Percentiles rank a stretch among this genome's conserved stretches.
phyloP scores from a whole-genome alignment of 495 filamentous ascomycete genomes.

The Tricharina praecox region DNA sequence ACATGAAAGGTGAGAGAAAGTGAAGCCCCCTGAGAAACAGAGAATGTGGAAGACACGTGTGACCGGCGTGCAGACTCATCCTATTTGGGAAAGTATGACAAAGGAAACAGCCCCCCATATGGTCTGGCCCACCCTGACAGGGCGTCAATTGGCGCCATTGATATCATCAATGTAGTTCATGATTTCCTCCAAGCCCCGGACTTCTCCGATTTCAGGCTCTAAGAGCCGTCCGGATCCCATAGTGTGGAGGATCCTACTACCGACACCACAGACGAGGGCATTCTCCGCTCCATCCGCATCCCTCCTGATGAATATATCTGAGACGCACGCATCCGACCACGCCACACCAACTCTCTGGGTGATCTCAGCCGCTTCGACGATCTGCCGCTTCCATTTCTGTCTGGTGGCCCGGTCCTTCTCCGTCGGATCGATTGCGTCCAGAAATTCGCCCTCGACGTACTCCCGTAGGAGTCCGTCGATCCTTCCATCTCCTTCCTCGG shows the following conservation, averaged over 20 bases:
- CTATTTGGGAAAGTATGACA: no score
- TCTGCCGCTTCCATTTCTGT: background rate
- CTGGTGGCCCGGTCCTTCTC: background rate
- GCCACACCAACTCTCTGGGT: background rate
- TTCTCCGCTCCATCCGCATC: background rate
- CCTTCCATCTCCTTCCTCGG: background rate
- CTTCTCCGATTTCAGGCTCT: background rate
- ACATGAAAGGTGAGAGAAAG: no score
- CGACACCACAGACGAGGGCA: background rate
- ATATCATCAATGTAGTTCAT: background rate
- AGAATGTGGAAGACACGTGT: no score
- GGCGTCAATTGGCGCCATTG: no score
- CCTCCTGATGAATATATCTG: conserved; percentile 9
- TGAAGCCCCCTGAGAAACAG: no score
- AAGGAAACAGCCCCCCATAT: no score
- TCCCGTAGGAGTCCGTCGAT: background rate
- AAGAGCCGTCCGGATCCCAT: no score
- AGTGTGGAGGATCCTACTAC: background rate
- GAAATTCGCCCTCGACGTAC: background rate
- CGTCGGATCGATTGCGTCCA: background rate
- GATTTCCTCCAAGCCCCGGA: background rate
- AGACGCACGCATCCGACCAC: background rate
- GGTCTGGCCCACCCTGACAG: no score
- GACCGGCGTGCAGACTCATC: no score
- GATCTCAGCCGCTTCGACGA: background rate